Base-by-base conservation (phyloP, 768 basidiomycete species). In the Pleurotus tuber-regium region DNA sequence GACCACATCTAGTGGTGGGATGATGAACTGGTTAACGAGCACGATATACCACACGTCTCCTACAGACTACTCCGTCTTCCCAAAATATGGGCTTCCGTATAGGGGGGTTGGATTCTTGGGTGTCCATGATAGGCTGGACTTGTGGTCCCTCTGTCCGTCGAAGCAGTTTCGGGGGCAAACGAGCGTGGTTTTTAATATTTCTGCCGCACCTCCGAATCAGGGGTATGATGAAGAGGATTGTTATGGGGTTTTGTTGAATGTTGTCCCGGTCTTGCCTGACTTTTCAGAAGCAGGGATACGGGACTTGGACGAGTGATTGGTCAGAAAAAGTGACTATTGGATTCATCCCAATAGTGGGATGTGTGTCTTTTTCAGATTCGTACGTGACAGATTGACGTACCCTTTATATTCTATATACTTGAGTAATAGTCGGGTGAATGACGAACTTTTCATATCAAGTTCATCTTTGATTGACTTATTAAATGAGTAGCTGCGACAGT, bases 101-200 rank as follows among this genome's bases (percentile, higher is more conserved):
- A n/a, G n/a, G n/a, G 54, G 71, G 1, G 54, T 48, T 8, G 35
- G 33, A 1, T 21, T 68, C 1, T 65, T 76, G 3, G 68, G 70
- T 3, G 69, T 62, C 10, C 43, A 70, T 48, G 71, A 68, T 0
- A 50, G 58, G 35, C 39, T 61, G 2, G 56, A 67, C 31, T 54
- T 68, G 19, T 77, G 75, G 75, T 73, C 69, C 2, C 53, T 75
- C 41, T 76, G 75, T 56, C 65, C 68, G 3, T 67, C 61, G 36
- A 43, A 54, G 1, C 63, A 64, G 4, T 52, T 48, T 11, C 50
- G 54, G 4, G 63, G 57, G 6, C 70, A 73, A 49, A 69, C 64
- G 5, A 73, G 66, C 50, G 61, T 76, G 4, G 57, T 74, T 4
- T 76, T 66, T 57, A 68, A 71, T 42, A 63, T 67, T 4, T 60